Percentiles rank a stretch among this genome's conserved stretches.
phyloP scores from a whole-genome alignment of 169 alveolate genomes.

The Cyclospora cayetanensis region DNA sequence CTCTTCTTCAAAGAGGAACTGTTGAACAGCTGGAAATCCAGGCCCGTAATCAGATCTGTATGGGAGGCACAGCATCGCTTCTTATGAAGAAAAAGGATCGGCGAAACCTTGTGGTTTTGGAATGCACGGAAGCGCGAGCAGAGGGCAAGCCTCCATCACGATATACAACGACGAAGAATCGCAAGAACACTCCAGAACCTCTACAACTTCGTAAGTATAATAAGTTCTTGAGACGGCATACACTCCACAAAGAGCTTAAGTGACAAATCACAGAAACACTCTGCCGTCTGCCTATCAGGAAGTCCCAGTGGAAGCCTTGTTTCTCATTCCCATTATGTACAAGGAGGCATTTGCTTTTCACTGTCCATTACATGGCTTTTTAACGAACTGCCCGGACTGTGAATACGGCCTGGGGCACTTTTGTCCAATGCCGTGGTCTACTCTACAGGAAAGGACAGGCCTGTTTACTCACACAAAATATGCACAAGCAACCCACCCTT shows the following conservation, averaged over 20 bases:
- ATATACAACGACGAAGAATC: constrained; percentile 73
- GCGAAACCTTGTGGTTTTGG: constrained; percentile 66
- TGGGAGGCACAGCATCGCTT: background rate
- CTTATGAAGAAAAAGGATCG: constrained; percentile 71
- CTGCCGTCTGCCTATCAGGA: too few species aligned
- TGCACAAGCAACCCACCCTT: too few species aligned
- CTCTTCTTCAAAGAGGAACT: background rate
- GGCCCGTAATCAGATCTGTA: background rate
- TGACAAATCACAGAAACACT: background rate
- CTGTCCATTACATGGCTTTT: too few species aligned
- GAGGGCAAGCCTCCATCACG: constrained; percentile 73
- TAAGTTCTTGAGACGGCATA: constrained; percentile 64
- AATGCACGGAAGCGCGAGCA: constrained; percentile 77
- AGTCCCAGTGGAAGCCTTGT: too few species aligned
- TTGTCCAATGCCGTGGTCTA: too few species aligned
- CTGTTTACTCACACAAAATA: too few species aligned
- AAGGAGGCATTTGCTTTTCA: too few species aligned
- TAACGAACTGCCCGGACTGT: too few species aligned
- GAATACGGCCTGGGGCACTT: too few species aligned
- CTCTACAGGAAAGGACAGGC: too few species aligned
- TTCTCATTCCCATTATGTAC: too few species aligned
- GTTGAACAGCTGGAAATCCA: background rate
- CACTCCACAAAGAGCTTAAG: constrained; percentile 70
- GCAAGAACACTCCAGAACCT: constrained; percentile 69
- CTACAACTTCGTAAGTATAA: constrained; percentile 72